phyloP scores from a whole-genome alignment of 306 rosid genomes.

The Vachellia pachyceras region DNA sequence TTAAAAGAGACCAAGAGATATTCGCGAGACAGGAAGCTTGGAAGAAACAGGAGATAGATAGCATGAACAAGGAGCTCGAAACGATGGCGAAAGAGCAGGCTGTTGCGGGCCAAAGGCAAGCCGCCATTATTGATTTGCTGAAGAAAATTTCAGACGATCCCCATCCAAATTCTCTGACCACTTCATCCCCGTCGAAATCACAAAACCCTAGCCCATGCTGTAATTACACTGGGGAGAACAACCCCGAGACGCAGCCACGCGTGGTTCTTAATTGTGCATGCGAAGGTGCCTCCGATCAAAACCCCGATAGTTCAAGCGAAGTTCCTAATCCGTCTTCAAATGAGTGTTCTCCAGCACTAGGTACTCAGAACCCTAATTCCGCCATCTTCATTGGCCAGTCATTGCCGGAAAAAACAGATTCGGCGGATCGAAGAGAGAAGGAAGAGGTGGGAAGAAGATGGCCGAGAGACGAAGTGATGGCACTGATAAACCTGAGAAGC shows the following conservation, averaged over 20 bases:
- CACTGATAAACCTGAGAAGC: constrained; percentile 78
- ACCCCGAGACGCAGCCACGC: background rate
- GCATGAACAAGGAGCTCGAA: constrained; percentile 80
- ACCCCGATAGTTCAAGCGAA: constrained; percentile 53
- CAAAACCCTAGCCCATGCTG: constrained; percentile 48
- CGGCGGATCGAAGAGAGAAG: background rate
- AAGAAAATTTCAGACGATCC: constrained; percentile 53
- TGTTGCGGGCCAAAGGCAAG: constrained; percentile 68
- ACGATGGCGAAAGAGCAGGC: constrained; percentile 71
- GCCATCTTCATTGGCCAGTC: background rate
- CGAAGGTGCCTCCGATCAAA: background rate
- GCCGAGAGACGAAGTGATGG: constrained; percentile 90
- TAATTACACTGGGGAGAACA: background rate
- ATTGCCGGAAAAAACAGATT: background rate
- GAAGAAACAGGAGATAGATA: constrained; percentile 78
- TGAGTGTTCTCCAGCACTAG: constrained; percentile 7
- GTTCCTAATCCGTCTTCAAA: constrained; percentile 38
- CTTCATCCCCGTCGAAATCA: constrained; percentile 17
- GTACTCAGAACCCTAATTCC: constrained; percentile 39
- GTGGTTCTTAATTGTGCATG: background rate
- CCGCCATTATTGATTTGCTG: constrained; percentile 64
- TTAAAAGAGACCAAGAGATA: constrained; percentile 74
- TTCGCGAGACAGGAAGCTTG: constrained; percentile 69
- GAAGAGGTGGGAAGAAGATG: constrained; percentile 77
- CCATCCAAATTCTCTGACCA: background rate